Evolutionary conservation across 768 basidiomycete species (phyloP), one percentile per base, ranked within the genome.

Genomic region (Strobilomyces dryophilus): DNA sequence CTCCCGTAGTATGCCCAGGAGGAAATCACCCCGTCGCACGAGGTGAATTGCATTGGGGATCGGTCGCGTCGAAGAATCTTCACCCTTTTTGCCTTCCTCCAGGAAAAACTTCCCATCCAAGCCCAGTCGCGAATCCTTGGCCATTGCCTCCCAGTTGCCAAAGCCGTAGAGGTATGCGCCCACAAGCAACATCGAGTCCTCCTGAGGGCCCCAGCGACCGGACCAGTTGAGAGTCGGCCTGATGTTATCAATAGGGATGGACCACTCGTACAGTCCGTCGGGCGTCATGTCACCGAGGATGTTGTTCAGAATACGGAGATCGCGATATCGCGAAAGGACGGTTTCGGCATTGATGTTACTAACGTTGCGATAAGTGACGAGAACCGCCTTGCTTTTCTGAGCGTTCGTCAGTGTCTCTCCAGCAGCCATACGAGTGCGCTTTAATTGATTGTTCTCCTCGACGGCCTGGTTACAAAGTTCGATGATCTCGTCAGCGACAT

Each of bases 1-100:
- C 70, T 95, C 93, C 47, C 85, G 83, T 62, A 95, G 74, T 57
- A 92, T 76, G 53, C 88, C 76, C 56, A 93, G 76, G 54, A 98
- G 81, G 73, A 94, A 99, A 71, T 98, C 97, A 36, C 95, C 95
- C 49, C 97, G 83, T 47, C 97, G 88, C 39, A 98, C 95, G 45
- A 99, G 87, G 71, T 99, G 97, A 56, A 99, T 98, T 29, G 97
- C 92, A 63, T 95, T 97, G 34, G 97, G 97, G 61, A 95, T 95
- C 9, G 91, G 91, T 64, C 91, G 82, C 59, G 81, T 89, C 15
- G 89, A 78, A 36, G 85, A 73, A 62, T 94, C 89, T 73, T 92
- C 89, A 31, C 85, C 87, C 71, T 97, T 95, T 76, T 98, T 98
- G 61, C 89, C 91, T 69, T 98, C 95, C 67, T 98, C 97, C 47